Evolutionary conservation across 305 asterid genomes (phyloP), one percentile per base, ranked within the genome.

Genomic region (Fraxinus velutina): DNA sequence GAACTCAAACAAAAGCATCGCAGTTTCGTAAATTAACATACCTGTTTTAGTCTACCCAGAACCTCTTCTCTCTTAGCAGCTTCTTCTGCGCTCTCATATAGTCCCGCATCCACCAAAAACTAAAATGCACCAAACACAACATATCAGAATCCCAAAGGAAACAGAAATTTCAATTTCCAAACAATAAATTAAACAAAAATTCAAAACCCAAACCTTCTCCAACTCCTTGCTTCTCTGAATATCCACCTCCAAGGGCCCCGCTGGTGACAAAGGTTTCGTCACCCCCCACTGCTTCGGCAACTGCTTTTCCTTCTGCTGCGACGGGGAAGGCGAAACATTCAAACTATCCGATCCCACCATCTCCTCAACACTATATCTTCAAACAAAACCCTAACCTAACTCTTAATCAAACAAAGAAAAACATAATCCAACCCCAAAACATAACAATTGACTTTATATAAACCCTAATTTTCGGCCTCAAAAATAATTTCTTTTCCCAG

Each of bases 51-150:
- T 47, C 93, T 90, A 64, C 77, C 81, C 47, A 93, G 92, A 64
- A 96, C 97, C 30, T 84, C 88, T 81, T 91, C 94, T 80, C 99
- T 91, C 87, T 88, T 93, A 77, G 86, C 89, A 85, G 91, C 88
- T 76, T 94, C 97, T 77, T 90, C 97, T 0, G 79, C 87, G 79
- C 95, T 93, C 88, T 96, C 98, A 82, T 92, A 91, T 12, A 96
- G 83, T 76, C 95, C 97, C 24, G 95, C 86, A 76, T 90, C 93
- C 74, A 80, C 88, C 93, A 92, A 85, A 89, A 89, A 91, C 99
- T 92, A 83, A 52, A 72, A 77, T n/a, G 64, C 72, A 82, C 33
- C 30, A 66, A 75, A 2, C 80, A 60, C 27, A 76, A 83, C 27
- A 13, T 64, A 6, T 77, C 29, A 82, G 81, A 86, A 83, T 70